Conservation (phyloP, 257 asterid genomes). For the Forsythia suspensa region DNA sequence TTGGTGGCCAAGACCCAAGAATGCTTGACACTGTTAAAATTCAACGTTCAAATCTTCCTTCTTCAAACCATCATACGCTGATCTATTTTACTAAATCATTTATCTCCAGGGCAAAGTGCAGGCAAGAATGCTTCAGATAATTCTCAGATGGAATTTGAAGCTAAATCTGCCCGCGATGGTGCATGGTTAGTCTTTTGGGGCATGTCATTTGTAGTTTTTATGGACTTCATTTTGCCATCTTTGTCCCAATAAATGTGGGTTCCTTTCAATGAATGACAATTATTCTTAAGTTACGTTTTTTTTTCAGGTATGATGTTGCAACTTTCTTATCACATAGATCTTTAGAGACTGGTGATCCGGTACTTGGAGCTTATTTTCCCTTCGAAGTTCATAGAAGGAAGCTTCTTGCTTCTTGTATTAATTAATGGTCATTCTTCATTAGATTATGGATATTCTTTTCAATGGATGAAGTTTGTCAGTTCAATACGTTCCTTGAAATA, state of each 20-base stretch:
- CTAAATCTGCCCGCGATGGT: conserved; percentile 72
- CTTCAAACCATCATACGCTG: not conserved
- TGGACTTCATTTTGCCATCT: not conserved
- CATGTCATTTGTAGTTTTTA: conserved; percentile 10
- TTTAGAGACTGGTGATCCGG: conserved; percentile 77
- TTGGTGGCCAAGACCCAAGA: not conserved
- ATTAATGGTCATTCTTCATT: conserved; percentile 4
- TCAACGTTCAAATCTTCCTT: not conserved
- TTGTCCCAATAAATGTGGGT: not conserved
- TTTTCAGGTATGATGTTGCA: conserved; percentile 79
- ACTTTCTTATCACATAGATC: conserved; percentile 69
- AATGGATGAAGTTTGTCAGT: not conserved
- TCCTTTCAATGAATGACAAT: not conserved
- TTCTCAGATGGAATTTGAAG: conserved; percentile 64
- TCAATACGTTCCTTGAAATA: not conserved
- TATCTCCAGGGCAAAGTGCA: conserved; percentile 39
- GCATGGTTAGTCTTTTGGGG: conserved; percentile 64
- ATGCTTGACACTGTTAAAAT: not conserved
- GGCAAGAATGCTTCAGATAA: conserved; percentile 44
- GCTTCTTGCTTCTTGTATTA: conserved; percentile 16
- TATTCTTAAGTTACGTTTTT: conserved; percentile 6
- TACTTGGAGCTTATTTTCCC: conserved; percentile 37
- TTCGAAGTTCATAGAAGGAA: conserved; percentile 22
- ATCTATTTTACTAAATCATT: not conserved
- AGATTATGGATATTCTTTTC: conserved; percentile 14